These are phyloP conservation scores for Daedaleopsis sinensis DNA, from an alignment of 768 basidiomycete genomes.

Conservation along the genomic window DNA sequence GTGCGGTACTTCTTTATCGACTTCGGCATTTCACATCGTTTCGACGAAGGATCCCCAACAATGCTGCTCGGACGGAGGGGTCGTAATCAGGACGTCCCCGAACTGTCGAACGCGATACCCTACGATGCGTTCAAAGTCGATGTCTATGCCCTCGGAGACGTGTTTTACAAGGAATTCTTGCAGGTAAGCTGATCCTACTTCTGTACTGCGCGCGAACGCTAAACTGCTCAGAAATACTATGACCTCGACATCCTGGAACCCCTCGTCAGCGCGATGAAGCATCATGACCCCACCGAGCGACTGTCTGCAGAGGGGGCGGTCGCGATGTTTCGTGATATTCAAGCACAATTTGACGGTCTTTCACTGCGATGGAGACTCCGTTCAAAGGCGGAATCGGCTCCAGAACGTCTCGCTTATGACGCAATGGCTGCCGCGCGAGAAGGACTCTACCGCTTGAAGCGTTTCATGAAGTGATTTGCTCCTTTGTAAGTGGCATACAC, in stretches of 20 bases:
- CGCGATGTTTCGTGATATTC: neutral
- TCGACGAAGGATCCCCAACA: constrained; percentile 13
- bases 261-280: constrained; percentile 16
- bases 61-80: constrained; percentile 19
- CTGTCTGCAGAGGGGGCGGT: constrained; percentile 11
- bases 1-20: constrained; percentile 35
- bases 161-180: constrained; percentile 22
- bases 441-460: constrained; percentile 14
- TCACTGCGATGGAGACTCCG: constrained; percentile 13
- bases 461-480: no score
- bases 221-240: constrained; percentile 15
- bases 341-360: neutral
- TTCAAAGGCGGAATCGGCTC: constrained; percentile 7
- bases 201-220: no score
- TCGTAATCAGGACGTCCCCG: constrained; percentile 25
- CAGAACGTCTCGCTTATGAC: constrained; percentile 19
- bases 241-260: constrained; percentile 17
- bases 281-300: constrained; percentile 6
- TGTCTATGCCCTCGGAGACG: constrained; percentile 25
- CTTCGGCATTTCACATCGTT: constrained; percentile 23
- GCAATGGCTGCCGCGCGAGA: constrained; percentile 22
- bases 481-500: no score
- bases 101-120: constrained; percentile 21
- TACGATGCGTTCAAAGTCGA: constrained; percentile 30
- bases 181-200: no score